phyloP scores from a whole-genome alignment of 2,329 filamentous ascomycete species.

The Zymoseptoria brevis region DNA sequence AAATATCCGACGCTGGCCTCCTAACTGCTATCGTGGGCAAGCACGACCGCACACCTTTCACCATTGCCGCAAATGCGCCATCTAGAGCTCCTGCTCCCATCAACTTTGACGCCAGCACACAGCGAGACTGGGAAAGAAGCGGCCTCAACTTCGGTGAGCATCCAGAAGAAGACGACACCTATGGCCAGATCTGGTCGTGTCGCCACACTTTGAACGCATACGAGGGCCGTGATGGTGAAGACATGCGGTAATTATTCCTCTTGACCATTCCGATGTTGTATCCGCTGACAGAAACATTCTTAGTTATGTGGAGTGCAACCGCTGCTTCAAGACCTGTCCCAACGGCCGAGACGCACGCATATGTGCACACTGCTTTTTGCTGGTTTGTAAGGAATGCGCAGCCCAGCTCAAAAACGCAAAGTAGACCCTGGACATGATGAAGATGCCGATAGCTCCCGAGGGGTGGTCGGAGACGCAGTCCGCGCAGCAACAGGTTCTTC shows the following conservation, averaged over 20 bases:
- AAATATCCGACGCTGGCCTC: too few species aligned
- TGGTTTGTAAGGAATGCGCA: too few species aligned
- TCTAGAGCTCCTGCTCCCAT: background rate
- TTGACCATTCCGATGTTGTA: too few species aligned
- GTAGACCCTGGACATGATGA: too few species aligned
- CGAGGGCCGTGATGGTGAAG: constrained; percentile 1
- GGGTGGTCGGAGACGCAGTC: too few species aligned
- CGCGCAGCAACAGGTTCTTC: too few species aligned
- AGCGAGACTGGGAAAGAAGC: constrained; percentile 25
- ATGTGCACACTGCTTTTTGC: too few species aligned
- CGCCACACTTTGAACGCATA: constrained; percentile 14
- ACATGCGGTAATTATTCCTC: constrained; percentile 2
- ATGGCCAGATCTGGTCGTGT: constrained; percentile 23
- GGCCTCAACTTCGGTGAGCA: constrained; percentile 32
- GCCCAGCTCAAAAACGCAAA: too few species aligned
- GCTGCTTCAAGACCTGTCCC: background rate
- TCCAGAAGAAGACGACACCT: constrained; percentile 20
- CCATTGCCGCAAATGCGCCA: too few species aligned
- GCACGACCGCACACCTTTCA: too few species aligned
- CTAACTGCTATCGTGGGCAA: too few species aligned
- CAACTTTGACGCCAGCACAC: constrained; percentile 31
- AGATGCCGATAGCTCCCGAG: too few species aligned
- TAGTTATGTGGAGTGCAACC: background rate
- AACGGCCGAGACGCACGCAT: background rate
- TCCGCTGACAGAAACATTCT: constrained; percentile 7